Evolutionary conservation across 495 filamentous ascomycete species (phyloP).

Genomic region (Hypoxylon fuscum): DNA sequence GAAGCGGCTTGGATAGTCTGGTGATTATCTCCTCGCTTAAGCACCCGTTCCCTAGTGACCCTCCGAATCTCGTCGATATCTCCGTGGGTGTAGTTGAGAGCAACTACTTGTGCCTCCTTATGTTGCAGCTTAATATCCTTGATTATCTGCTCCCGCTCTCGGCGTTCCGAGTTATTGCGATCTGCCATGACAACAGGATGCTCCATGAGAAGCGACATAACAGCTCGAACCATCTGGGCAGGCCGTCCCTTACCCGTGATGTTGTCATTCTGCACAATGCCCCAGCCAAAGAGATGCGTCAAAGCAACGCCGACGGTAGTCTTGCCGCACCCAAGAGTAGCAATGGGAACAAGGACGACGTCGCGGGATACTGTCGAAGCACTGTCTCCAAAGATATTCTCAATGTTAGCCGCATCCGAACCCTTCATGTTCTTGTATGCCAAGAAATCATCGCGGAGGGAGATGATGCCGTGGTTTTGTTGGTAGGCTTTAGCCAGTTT

Average conservation of each 20-base stretch:
- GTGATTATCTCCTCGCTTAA: constrained; percentile 92
- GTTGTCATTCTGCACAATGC: constrained; percentile 96
- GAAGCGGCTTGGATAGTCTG: constrained; percentile 92
- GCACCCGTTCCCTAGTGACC: constrained; percentile 80
- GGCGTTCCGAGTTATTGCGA: constrained; percentile 89
- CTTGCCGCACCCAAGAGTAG: constrained; percentile 95
- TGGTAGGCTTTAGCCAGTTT: constrained; percentile 72
- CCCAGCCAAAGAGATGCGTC: constrained; percentile 87
- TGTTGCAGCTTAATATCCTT: constrained; percentile 72
- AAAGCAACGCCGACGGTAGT: constrained; percentile 90
- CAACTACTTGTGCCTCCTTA: constrained; percentile 76
- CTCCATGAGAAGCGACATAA: constrained; percentile 66
- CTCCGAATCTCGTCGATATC: constrained; percentile 71
- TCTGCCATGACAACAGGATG: constrained; percentile 86
- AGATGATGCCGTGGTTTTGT: constrained; percentile 95
- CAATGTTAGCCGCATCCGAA: constrained; percentile 67
- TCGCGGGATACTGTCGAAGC: constrained; percentile 60
- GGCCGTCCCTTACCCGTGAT: constrained; percentile 81
- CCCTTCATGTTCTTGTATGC: constrained; percentile 82
- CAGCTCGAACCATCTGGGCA: constrained; percentile 72
- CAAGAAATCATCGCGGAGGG: constrained; percentile 86
- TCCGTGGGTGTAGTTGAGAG: constrained; percentile 90
- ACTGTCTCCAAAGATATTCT: constrained; percentile 40
- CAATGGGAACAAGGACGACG: constrained; percentile 83
- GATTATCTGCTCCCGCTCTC: constrained; percentile 87